Evolutionary conservation across 202 grass and related monocot genomes (phyloP), one percentile per base, ranked within the genome.

Genomic region (Miscanthus sacchariflorus): DNA sequence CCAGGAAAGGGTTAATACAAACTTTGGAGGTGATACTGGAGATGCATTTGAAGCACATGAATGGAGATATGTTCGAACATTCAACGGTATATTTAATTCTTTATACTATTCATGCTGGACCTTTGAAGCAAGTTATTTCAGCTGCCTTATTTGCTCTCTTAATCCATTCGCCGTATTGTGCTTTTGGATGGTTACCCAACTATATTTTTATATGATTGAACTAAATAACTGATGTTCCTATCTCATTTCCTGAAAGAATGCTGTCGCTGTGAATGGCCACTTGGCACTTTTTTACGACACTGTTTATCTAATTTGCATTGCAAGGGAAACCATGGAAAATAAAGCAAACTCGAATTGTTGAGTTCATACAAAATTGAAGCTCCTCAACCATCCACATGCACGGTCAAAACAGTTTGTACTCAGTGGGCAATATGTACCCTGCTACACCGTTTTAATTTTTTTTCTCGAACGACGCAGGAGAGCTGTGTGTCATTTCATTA

Each of bases 21-120:
- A 91, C 90, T 81, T 87, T 89, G 92, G 90, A 87, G 92, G 80
- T 87, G 89, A 91, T 84, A 68, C 72, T 64, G 93, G 87, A 80
- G 96, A 98, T 84, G 96, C 91, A 82, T 89, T 90, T 86, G 94
- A 98, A 93, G 88, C 91, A 61, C 91, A 98, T 35, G 92, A 98
- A 72, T 98, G 96, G 96, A 90, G 88, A 96, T 98, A 88, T 78
- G 94, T 96, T 87, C 92, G 87, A 63, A 93, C 92, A 79, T 84
- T 96, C 81, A 96, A 96, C 58, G 96, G 96, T 98, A 84, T 77
- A 76, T 56, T 76, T 52, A 19, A 76, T 52, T 72, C 43, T 64
- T 40, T 90, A 45, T 43, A 48, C 24, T 72, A 73, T 67, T 74
- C 59, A 18, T 4, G 7, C 58, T 58, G 21, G 18, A 86, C 24